Base-by-base conservation (phyloP, 208 protist species). In the Porcisia deanei region DNA sequence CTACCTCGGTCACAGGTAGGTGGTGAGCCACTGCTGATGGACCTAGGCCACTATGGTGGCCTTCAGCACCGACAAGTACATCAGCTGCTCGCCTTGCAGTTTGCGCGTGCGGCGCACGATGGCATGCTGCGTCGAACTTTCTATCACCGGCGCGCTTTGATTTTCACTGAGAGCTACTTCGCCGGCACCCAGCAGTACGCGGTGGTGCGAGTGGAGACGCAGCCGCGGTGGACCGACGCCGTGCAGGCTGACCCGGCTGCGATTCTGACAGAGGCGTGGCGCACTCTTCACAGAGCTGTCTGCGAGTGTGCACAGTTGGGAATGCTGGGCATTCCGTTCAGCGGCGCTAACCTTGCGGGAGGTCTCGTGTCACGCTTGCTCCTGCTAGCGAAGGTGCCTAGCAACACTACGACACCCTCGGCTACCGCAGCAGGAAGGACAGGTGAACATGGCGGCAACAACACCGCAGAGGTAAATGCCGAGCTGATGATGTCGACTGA, bases 81-180 rank as follows among this genome's bases (percentile, higher is more conserved):
- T 88, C 99, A 99, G 87, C 68, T 99, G 34, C 99, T 99, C 71
- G 94, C 98, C 5, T 88, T 94, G 52, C 85, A 92, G 74, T 86
- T 94, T 57, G 78, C 87, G n/a, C 81, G 90, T 69, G 83, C 94
- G 0, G 83, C 82, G 25, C 83, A 86, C 72, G 58, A 95, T 25
- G 98, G 98, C 25, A 83, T 95, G 37, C 59, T 97, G 53, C 70
- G 75, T 3, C 85, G 97, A 65, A 89, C 72, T 45, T 63, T 71
- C 70, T 81, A 85, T 69, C 53, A 80, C 25, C 64, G 80, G 37
- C 93, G 99, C 8, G 97, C 98, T 20, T 99, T 99, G 74, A 86
- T 99, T 16, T 86, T 99, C 20, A 95, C 98, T 4, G 88, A 98
- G 71, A 93, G 95, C 18, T 99, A 98, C 90, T 99, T 99, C 80